Base-by-base conservation (phyloP, 768 basidiomycete species). In the Tephrocybe rancida region DNA sequence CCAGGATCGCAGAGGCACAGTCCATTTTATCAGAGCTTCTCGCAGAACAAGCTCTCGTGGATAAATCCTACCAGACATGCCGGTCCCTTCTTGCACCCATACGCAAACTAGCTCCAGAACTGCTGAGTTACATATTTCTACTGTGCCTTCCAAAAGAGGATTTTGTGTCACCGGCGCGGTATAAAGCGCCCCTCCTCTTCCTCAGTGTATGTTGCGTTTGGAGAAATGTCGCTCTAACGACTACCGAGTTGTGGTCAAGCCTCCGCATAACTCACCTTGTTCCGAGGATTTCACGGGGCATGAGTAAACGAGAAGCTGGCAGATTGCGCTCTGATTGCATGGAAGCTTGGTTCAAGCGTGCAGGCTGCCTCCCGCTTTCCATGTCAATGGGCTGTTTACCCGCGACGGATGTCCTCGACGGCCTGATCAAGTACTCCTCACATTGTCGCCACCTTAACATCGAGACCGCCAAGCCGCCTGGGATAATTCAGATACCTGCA, bases 211-310 rank as follows among this genome's bases (percentile, higher is more conserved):
- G 26, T 21, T 35, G 22, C 30, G 13, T 46, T 4, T 57, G 56
- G 56, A 41, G 56, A 26, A n/a, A 24, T 16, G 27, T 57, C 18
- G 56, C 56, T 19, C 19, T 49, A 19, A 47, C 51, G 35, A 57
- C 43, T 43, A 45, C 56, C 2, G 29, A 39, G 18, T n/a, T 57
- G 18, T 54, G 56, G 56, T 44, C 32, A 19, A 39, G 47, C 29
- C 34, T 57, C 8, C 25, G 35, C 10, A 16, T 46, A 27, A 53
- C 45, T 21, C 30, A 39, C 19, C 32, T 27, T 13, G 14, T 44
- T 11, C 34, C 27, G n/a, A 44, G 19, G 44, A 50, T 37, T 37
- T 18, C 35, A 18, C 35, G 35, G n/a, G 35, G 35, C 16, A 9
- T 37, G 16, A n/a, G 7, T n/a, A 37, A 5, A 14, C 11, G 11